These are phyloP conservation scores for Pythium grandisporangium DNA, from an alignment of 352 stramenopile species.

Conservation along the genomic window DNA sequence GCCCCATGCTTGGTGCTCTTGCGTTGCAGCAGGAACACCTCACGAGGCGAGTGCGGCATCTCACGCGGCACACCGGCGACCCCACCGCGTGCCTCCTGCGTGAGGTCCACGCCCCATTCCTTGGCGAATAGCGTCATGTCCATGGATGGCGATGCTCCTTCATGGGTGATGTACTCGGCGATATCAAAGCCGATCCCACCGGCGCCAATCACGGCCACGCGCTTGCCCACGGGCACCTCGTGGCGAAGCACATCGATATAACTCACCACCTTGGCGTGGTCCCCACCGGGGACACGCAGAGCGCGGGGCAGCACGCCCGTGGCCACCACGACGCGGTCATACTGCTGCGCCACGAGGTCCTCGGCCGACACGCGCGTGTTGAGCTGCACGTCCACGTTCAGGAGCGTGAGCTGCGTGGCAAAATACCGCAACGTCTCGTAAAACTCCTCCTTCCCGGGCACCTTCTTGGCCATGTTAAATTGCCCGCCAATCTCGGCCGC, in stretches of 20 bases:
- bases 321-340: constrained; percentile 94
- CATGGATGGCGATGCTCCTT: constrained; percentile 50
- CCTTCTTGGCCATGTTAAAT: constrained; percentile 96
- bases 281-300: constrained; percentile 81
- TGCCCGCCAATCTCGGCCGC: constrained; percentile 85
- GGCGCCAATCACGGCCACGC: constrained; percentile 94
- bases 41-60: constrained; percentile 32
- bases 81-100: constrained; percentile 74
- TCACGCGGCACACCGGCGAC: constrained; percentile 46
- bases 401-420: constrained; percentile 79
- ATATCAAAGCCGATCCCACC: constrained; percentile 99
- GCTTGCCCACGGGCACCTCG: constrained; percentile 82
- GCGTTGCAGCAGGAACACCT: constrained; percentile 93
- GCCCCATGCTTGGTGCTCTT: constrained; percentile 91
- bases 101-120: constrained; percentile 93
- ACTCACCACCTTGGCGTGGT: constrained; percentile 88
- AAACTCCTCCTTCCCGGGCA: constrained; percentile 98
- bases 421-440: constrained; percentile 97
- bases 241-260: constrained; percentile 95
- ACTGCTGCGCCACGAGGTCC: constrained; percentile 41
- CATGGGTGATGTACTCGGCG: constrained; percentile 90
- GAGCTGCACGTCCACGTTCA: constrained; percentile 77
- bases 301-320: constrained; percentile 90
- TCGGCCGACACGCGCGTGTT: constrained; percentile 31
- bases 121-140: constrained; percentile 83